Percentiles rank a stretch among this genome's conserved stretches.
phyloP scores from a whole-genome alignment of 306 rosid genomes.

The Cicer bijugum region DNA sequence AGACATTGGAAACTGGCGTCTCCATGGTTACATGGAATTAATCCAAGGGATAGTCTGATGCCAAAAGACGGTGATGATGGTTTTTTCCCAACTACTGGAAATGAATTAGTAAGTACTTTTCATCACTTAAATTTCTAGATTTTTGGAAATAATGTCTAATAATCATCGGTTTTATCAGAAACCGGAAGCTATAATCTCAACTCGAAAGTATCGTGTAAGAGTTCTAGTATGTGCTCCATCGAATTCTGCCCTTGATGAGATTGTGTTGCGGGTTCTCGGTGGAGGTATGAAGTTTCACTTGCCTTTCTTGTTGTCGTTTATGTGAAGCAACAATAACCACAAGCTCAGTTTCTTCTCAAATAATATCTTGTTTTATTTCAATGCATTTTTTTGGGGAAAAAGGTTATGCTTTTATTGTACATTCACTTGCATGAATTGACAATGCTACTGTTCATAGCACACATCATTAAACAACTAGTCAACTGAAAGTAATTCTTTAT shows the following conservation, averaged over 20 bases:
- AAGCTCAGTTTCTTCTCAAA: slow-evolving; percentile 16
- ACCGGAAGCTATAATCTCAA: slow-evolving; percentile 85
- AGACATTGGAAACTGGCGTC: slow-evolving; percentile 74
- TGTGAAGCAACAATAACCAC: slow-evolving; percentile 29
- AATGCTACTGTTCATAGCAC: slow-evolving; percentile 26
- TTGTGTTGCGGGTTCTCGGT: slow-evolving; percentile 83
- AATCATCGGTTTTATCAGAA: slow-evolving; percentile 59
- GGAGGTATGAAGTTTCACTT: slow-evolving; percentile 60
- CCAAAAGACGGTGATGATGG: slow-evolving; percentile 89
- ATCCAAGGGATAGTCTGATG: slow-evolving; percentile 81
- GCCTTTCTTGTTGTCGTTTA: slow-evolving; percentile 30
- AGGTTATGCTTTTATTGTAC: slow-evolving; percentile 26
- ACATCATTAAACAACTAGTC: slow-evolving; percentile 25
- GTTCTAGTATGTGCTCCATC: slow-evolving; percentile 95
- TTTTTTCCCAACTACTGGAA: slow-evolving; percentile 83
- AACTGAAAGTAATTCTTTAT: slow-evolving; percentile 32
- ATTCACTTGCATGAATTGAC: slow-evolving; percentile 21
- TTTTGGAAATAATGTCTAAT: slow-evolving; percentile 42
- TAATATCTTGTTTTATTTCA: slow-evolving; percentile 6
- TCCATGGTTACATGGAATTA: slow-evolving; percentile 74
- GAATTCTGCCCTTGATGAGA: slow-evolving; percentile 96
- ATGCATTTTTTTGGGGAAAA: slow-evolving; percentile 19
- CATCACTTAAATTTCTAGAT: slow-evolving; percentile 18
- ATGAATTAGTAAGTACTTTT: slow-evolving; percentile 62
- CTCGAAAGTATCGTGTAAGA: slow-evolving; percentile 85